Evolutionary conservation across 1,139 yeast species (phyloP), one percentile per base, ranked within the genome.

Genomic region (Saccharomyces hybrid): DNA sequence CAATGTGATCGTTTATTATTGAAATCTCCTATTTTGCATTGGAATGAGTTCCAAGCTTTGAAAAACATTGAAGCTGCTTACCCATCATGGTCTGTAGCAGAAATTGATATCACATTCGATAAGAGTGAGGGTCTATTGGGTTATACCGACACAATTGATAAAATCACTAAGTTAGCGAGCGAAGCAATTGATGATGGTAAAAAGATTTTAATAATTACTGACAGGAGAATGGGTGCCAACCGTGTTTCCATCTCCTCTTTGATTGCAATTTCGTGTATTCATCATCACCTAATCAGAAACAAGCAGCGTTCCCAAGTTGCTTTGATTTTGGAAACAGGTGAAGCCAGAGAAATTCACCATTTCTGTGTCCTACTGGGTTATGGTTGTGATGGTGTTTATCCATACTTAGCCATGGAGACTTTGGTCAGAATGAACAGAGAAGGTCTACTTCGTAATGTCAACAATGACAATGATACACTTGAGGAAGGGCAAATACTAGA

Each of bases 261-360:
- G 64, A 79, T 91, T 63, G 98, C 99, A n/a, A 78, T 87, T 55
- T 97, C 98, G 74, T 95, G 98, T 41, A 96, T 93, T 55, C 99
- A 93, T 73, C 98, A 93, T 72, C 96, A 90, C 71, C 79, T 93
- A 71, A 96, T 93, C 58, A 83, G 96, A 73, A 95, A 90, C 71
- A 93, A 91, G 76, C 96, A 88, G 72, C 90, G 99, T 73, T 88
- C 98, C 42, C 88, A 89, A 71, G 97, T 91, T 59, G 98, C 98
- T 3, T 73, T 93, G 61, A 76, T 93, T 59, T 79, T 91, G 59
- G 97, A 93, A 75, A 85, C 98, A 49, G 97, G 95, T 52, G 99
- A 93, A 73, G 98, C 98, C 20, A 85, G 96, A 71, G 99, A 93
- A 73, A 95, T 91, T 49, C 99, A 93, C 71, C 98, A 93, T 73